Evolutionary conservation across 2,329 filamentous ascomycete species (phyloP).

Genomic region (Sporothrix brunneoviolacea): DNA sequence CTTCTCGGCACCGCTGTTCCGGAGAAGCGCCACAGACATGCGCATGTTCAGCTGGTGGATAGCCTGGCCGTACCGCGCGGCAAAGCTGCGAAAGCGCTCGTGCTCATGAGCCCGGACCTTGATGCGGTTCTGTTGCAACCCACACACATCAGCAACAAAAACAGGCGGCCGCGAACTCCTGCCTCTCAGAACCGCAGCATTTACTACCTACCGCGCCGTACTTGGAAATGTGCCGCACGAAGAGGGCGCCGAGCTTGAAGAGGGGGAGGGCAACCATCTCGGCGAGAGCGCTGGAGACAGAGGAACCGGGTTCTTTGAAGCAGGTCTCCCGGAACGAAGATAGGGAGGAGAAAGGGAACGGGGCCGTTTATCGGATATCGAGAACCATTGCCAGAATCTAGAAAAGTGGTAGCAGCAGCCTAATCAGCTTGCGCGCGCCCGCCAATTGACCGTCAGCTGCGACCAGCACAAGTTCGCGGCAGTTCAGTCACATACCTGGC

Average conservation of each 20-base stretch:
- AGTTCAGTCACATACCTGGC: neutral
- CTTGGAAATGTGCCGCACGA: constrained; percentile 60
- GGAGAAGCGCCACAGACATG: constrained; percentile 51
- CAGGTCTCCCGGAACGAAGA: no score
- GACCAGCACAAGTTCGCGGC: neutral
- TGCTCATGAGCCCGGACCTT: constrained; percentile 61
- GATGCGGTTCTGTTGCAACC: constrained; percentile 51
- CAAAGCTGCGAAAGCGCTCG: constrained; percentile 52
- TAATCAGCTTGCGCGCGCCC: neutral
- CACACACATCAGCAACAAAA: neutral
- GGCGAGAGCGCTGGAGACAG: neutral
- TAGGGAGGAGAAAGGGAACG: neutral
- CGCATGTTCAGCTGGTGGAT: constrained; percentile 65
- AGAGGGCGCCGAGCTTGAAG: constrained; percentile 60
- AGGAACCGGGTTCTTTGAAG: no score
- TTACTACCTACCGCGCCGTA: constrained; percentile 55
- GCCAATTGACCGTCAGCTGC: neutral
- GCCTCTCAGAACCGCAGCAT: no score
- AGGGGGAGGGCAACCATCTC: constrained; percentile 59
- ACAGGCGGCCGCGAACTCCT: no score
- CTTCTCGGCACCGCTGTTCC: constrained; percentile 51
- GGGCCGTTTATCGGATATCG: neutral
- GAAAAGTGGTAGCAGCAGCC: neutral
- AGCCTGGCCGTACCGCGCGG: constrained; percentile 54
- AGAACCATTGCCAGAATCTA: neutral